Evolutionary conservation across 306 rosid species (phyloP).

Genomic region (Carpinus viminea): DNA sequence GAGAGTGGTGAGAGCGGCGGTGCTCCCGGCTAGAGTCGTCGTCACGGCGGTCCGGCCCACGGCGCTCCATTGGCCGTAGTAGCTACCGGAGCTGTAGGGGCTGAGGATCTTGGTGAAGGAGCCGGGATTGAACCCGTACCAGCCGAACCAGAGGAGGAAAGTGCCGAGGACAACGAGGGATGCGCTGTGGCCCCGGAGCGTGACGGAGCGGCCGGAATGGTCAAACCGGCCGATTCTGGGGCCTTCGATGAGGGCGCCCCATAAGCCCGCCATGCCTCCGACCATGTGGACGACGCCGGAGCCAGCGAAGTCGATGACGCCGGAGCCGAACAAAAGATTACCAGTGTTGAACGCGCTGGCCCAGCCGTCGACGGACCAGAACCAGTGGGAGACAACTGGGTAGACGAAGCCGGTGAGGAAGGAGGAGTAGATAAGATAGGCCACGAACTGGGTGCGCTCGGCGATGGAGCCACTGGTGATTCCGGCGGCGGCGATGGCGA

Average conservation of each 20-base stretch:
- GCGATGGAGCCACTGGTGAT: conserved; percentile 92
- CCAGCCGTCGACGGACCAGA: conserved; percentile 91
- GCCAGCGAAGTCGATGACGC: conserved; percentile 89
- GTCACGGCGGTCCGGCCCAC: conserved; percentile 92
- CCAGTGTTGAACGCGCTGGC: conserved; percentile 42
- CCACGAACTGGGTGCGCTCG: conserved; percentile 87
- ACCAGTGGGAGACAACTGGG: conserved; percentile 90
- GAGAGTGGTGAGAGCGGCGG: conserved; percentile 80
- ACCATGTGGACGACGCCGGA: conserved; percentile 95
- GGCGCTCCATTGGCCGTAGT: conserved; percentile 89
- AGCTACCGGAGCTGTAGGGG: conserved; percentile 39
- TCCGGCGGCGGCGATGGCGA: conserved; percentile 95
- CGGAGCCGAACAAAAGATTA: conserved; percentile 49
- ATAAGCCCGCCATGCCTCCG: conserved; percentile 82
- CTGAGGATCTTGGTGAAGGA: conserved; percentile 60
- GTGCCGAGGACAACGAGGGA: conserved; percentile 73
- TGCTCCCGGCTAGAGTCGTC: conserved; percentile 74
- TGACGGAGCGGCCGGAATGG: conserved; percentile 46
- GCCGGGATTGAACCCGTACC: conserved; percentile 97
- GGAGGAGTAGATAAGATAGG: conserved; percentile 74
- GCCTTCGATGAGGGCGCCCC: conserved; percentile 88
- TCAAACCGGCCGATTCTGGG: conserved; percentile 86
- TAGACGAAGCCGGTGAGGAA: conserved; percentile 90
- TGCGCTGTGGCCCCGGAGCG: conserved; percentile 74
- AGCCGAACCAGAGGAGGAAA: conserved; percentile 92